Percentiles rank a stretch among this genome's conserved stretches.
Conservation (phyloP, 148 eudicot genomes). For the Tetragonia tetragonoides region DNA sequence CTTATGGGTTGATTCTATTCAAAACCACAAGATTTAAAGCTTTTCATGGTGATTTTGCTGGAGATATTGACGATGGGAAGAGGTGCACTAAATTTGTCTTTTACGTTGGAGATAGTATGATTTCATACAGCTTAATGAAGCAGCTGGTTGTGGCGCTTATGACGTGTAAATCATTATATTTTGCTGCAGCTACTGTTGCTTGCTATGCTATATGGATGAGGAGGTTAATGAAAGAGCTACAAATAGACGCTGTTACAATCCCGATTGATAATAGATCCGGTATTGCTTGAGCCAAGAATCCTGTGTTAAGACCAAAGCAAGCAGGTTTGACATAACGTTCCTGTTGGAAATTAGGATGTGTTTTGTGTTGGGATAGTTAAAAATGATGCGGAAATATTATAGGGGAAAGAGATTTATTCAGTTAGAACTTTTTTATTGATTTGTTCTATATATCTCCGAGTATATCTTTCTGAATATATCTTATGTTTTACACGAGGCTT, state of each 20-base stretch:
- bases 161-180: neutral
- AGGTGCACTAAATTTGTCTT: neutral
- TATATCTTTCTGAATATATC: too few species aligned
- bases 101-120: too few species aligned
- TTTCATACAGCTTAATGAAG: neutral
- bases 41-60: neutral
- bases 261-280: neutral
- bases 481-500: too few species aligned
- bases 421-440: too few species aligned
- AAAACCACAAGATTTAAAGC: neutral
- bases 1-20: neutral
- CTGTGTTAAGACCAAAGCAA: neutral
- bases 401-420: too few species aligned
- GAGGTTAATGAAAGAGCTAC: neutral
- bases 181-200: neutral
- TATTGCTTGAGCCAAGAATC: neutral
- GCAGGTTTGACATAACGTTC: neutral
- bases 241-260: neutral
- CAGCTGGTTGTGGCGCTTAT: neutral
- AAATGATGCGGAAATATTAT: too few species aligned
- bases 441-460: too few species aligned
- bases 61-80: neutral
- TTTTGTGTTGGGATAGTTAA: too few species aligned
- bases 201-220: neutral
- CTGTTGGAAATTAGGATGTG: too few species aligned